Base-by-base conservation (phyloP, 2,329 filamentous ascomycete genomes). In the Nemania bipapillata region DNA sequence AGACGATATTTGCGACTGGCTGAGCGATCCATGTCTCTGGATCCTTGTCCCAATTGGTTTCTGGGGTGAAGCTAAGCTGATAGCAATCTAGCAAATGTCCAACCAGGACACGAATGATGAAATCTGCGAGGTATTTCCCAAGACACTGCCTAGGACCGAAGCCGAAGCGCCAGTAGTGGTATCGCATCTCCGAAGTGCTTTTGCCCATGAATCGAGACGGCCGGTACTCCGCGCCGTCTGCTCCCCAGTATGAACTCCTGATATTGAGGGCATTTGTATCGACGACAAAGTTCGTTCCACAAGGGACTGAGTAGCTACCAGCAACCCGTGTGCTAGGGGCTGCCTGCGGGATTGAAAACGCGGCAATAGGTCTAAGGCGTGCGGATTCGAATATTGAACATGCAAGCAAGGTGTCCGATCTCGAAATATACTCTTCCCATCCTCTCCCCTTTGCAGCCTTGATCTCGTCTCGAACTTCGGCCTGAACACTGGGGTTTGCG, bases 191-290 rank as follows among this genome's bases (percentile, higher is more conserved):
- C 4, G 62, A 20, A 28, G 32, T 20, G 28, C 64, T 61, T 11
- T 42, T 52, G 4, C 67, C 59, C 2, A 77, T 54, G 50, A 80
- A 79, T 17, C 79, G 70, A 2, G 71, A 64, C 1, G 82, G 82
- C 0, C 79, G 76, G 67, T 79, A 84, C 4, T 20, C 50, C 4
- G 72, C 53, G 20, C 70, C 67, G 69, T 84, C 81, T 0, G 71
- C 30, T 0, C 78, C 82, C 83, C 83, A 85, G 52, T 74, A 78
- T 4, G 72, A 64, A 58, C 82, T 77, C 5, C 72, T 72, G 5
- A 81, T 75, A 59, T 85, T 84, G n/a, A 85, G 71, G 2, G 81
- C 79, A 70, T 82, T 76, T 0, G 82, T 69, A 65, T 85, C 83
- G 0, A 85, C 79, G 2, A 85, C 72, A 56, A 83, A 80, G 59